These are phyloP conservation scores for Trametes sp. DNA, from an alignment of 1,284 basidiomycete species.

Conservation along the genomic window DNA sequence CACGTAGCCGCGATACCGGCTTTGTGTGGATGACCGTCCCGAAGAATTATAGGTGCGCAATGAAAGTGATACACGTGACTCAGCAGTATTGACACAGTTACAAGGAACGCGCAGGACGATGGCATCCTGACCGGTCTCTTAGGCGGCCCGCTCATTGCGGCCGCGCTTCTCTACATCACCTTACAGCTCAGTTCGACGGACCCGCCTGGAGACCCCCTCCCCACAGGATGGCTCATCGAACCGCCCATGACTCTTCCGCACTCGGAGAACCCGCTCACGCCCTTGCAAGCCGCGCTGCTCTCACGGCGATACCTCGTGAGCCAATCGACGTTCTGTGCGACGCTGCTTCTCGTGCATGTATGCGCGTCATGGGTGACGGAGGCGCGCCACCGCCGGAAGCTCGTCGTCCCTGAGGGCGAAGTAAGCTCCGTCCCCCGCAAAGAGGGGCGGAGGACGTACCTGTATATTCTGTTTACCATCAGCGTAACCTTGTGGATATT, in stretches of 20 bases:
- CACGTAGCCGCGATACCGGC: slow-evolving; percentile 50
- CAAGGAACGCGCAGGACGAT: slow-evolving; percentile 82
- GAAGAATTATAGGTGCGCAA: slow-evolving; percentile 76
- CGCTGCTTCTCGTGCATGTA: slow-evolving; percentile 81
- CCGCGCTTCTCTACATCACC: slow-evolving; percentile 66
- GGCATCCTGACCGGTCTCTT: slow-evolving; percentile 84
- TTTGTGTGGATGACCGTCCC: slow-evolving; percentile 91
- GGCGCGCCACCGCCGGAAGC: slow-evolving; percentile 53
- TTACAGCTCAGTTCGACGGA: slow-evolving; percentile 41
- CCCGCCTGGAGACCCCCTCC: slow-evolving; percentile 46
- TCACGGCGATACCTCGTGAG: slow-evolving; percentile 82
- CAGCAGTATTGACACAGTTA: slow-evolving; percentile 5
- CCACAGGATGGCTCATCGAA: slow-evolving; percentile 81
- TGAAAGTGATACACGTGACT: background rate
- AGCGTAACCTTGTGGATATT: slow-evolving; percentile 58
- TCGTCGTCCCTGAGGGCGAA: slow-evolving; percentile 63
- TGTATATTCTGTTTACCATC: slow-evolving; percentile 69
- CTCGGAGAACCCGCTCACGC: slow-evolving; percentile 46
- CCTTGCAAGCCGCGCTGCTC: slow-evolving; percentile 69
- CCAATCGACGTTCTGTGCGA: slow-evolving; percentile 80
- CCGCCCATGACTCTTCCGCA: slow-evolving; percentile 59
- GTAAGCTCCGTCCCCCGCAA: slow-evolving; percentile 78
- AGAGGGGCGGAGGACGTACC: slow-evolving; percentile 65
- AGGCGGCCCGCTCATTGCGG: slow-evolving; percentile 79
- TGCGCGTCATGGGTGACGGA: slow-evolving; percentile 79